These are phyloP conservation scores for Sarocladiaceae sp. DNA, from an alignment of 2,329 filamentous ascomycete genomes.

Conservation along the genomic window DNA sequence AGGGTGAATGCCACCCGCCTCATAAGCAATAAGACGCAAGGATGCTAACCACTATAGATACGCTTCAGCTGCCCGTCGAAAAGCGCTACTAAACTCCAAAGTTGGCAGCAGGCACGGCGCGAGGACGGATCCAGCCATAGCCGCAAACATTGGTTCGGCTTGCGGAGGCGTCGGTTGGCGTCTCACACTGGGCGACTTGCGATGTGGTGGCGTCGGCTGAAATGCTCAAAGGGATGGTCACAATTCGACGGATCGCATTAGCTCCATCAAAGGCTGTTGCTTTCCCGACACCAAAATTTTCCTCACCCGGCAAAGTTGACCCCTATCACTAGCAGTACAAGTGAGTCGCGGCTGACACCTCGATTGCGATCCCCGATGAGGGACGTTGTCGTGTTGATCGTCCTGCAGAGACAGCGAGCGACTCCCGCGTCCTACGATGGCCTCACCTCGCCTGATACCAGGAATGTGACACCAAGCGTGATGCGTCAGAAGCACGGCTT, in stretches of 20 bases:
- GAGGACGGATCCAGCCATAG: constrained; percentile 6
- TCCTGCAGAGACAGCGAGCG: background rate
- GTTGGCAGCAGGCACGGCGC: background rate
- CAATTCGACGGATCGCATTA: constrained; percentile 3
- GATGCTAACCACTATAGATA: background rate
- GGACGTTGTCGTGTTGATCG: too few relatives aligned
- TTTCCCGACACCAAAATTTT: background rate
- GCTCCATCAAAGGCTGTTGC: background rate
- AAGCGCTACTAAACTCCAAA: too few relatives aligned
- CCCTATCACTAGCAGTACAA: too few relatives aligned
- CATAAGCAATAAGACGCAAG: background rate
- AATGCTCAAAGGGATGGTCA: constrained; percentile 4
- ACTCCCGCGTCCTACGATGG: too few relatives aligned
- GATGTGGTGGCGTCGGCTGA: constrained; percentile 8
- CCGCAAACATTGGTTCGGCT: background rate
- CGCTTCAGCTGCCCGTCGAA: too few relatives aligned
- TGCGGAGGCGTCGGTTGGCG: constrained; percentile 4
- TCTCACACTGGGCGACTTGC: background rate
- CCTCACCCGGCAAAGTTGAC: background rate
- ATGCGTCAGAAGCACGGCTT: too few relatives aligned
- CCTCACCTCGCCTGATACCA: too few relatives aligned
- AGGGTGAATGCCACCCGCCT: background rate
- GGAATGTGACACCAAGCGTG: too few relatives aligned
- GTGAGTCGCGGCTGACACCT: too few relatives aligned
- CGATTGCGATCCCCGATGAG: too few relatives aligned